A percentile compares a stretch with the other conserved stretches of the same genome.
phyloP scores from a whole-genome alignment of 1,139 yeast species.

The Yamadazyma songkhlaensis region DNA sequence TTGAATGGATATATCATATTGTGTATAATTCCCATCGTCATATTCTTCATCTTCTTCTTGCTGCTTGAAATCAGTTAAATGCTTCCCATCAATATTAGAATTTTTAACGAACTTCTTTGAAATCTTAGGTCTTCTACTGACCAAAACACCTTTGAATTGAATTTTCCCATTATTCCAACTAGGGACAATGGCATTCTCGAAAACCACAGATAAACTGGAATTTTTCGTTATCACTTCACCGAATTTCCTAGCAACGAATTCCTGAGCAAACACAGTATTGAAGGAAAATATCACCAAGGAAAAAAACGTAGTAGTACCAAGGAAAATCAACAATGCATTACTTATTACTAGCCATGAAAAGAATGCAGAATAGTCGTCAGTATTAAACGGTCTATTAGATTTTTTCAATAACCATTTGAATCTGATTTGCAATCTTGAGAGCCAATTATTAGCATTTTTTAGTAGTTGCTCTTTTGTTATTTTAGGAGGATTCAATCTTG shows the following conservation, averaged over 20 bases:
- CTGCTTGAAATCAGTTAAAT: slow-evolving; percentile 5
- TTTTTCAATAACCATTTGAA: slow-evolving; percentile 66
- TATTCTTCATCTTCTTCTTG: slow-evolving; percentile 23
- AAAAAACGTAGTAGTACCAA: slow-evolving; percentile 89
- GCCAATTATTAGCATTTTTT: slow-evolving; percentile 46
- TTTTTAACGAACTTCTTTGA: slow-evolving; percentile 60
- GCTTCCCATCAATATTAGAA: slow-evolving; percentile 25
- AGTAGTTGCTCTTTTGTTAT: slow-evolving; percentile 50
- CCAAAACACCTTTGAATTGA: slow-evolving; percentile 79
- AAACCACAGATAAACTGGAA: slow-evolving; percentile 81
- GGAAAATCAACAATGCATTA: slow-evolving; percentile 68
- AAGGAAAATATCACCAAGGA: slow-evolving; percentile 74
- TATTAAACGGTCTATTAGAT: slow-evolving; percentile 65
- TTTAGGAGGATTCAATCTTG: slow-evolving; percentile 1
- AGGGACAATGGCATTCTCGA: slow-evolving; percentile 93
- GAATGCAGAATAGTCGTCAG: slow-evolving; percentile 86
- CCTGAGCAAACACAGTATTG: slow-evolving; percentile 89
- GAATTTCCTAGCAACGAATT: slow-evolving; percentile 73
- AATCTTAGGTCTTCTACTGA: slow-evolving; percentile 74
- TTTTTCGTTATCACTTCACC: slow-evolving; percentile 85
- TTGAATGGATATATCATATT: slow-evolving; percentile 87
- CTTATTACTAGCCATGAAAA: slow-evolving; percentile 91
- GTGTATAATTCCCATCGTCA: slow-evolving; percentile 92
- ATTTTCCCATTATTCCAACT: slow-evolving; percentile 91
- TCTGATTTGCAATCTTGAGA: slow-evolving; percentile 53